Evolutionary conservation across 805 yeast species (phyloP), one percentile per base, ranked within the genome.

Genomic region (Jamesozyma spencerorum): DNA sequence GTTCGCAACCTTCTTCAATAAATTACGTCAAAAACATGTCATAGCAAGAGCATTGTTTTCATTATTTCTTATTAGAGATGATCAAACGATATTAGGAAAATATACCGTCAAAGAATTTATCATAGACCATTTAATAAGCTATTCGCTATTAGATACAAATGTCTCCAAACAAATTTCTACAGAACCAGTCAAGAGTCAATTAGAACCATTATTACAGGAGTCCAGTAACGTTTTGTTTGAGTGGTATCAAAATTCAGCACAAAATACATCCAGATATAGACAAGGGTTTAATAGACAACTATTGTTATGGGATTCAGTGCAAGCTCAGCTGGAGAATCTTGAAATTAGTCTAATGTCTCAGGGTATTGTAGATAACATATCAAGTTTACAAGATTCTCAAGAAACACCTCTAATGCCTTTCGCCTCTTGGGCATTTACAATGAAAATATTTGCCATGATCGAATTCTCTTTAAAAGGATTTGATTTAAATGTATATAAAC

Each of bases 181-280:
- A 4, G 19, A 31, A 1, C 30, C 36, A 4, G 31, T 40, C 2
- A 40, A 41, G 15, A 31, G 36, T 4, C 24, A 34, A 15, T 20
- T 54, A 6, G 42, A 46, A 13, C 50, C 49, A 2, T 45, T 46
- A 11, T 34, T 74, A 28, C 63, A 58, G 42, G 77, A 80, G 51
- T 53, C 74, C 31, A 70, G 77, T 51, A 54, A 67, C 31, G 72
- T 71, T 18, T 56, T 68, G 50, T 55, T 66, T 55, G 67, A 71
- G 50, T 61, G 65, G 65, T 53, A 71, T 18, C 66, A 70, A 39
- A 63, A 66, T 10, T 50, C 63, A 14, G 67, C 76, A 5, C 81
- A 79, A 57, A 90, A 90, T 52, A 78, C 86, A 28, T 77, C 94
- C 37, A 71, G 95, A 41, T 87, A 85, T 53, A 75, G 96, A 47